Percentiles rank a stretch among this genome's conserved stretches.
Evolutionary conservation across 2,329 filamentous ascomycete species (phyloP).

Genomic region (Neonectria neomacrospora): DNA sequence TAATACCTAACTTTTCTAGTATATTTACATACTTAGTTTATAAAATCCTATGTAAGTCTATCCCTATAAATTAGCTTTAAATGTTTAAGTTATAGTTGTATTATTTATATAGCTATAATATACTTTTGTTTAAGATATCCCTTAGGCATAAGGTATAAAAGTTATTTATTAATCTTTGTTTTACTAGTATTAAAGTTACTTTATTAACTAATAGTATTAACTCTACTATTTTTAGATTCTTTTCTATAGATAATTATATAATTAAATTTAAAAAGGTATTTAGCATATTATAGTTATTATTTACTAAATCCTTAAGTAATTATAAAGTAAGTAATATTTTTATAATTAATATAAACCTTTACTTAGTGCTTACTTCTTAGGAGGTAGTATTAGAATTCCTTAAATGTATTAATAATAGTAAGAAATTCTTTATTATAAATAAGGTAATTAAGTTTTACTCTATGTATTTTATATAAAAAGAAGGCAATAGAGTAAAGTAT

Average conservation of each 20-base stretch:
- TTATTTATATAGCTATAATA: neutral
- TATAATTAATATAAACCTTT: constrained; percentile 38
- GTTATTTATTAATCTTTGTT: constrained; percentile 21
- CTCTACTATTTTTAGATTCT: constrained; percentile 26
- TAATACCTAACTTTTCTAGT: neutral
- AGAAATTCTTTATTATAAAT: constrained; percentile 43
- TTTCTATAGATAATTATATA: constrained; percentile 35
- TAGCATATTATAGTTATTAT: constrained; percentile 29
- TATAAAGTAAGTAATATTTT: constrained; percentile 36
- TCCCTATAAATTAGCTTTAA: neutral
- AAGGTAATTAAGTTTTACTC: constrained; percentile 38
- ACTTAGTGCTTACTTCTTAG: constrained; percentile 27
- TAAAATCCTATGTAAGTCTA: neutral
- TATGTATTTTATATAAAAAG: constrained; percentile 36
- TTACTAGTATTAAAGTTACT: constrained; percentile 17
- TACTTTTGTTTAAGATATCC: constrained; percentile 5
- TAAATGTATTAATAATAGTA: constrained; percentile 38
- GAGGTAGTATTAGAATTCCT: constrained; percentile 41
- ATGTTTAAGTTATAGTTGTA: neutral
- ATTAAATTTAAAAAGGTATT: constrained; percentile 33
- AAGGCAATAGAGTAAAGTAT: constrained; percentile 28
- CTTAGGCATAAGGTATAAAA: neutral
- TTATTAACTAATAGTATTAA: constrained; percentile 20
- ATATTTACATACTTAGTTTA: neutral
- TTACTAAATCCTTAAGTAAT: constrained; percentile 30